Percentiles rank a stretch among this genome's conserved stretches.
phyloP scores from a whole-genome alignment of 306 rosid genomes.

The Nissolia schottii region DNA sequence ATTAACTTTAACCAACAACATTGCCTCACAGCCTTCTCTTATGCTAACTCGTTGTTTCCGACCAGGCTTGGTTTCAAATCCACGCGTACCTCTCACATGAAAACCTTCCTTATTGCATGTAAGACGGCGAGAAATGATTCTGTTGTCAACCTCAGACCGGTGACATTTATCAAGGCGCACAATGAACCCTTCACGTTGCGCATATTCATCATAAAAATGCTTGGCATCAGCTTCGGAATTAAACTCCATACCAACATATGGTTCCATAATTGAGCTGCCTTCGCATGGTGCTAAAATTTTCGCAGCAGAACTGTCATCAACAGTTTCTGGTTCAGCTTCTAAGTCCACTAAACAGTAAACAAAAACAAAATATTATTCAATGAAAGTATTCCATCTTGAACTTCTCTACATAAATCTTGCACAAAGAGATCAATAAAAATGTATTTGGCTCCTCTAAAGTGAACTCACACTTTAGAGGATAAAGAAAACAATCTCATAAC shows the following conservation, averaged over 20 bases:
- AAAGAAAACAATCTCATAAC: neutral
- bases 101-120: slow-evolving; percentile 44
- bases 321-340: slow-evolving; percentile 11
- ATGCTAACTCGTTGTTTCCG: slow-evolving; percentile 29
- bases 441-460: neutral
- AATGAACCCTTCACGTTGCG: slow-evolving; percentile 26
- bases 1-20: slow-evolving; percentile 36
- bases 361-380: neutral
- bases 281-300: neutral
- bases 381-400: neutral
- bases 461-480: neutral
- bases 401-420: neutral
- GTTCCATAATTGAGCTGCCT: slow-evolving; percentile 19
- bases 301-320: slow-evolving; percentile 17
- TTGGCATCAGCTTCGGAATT: slow-evolving; percentile 37
- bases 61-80: slow-evolving; percentile 6
- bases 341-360: slow-evolving; percentile 26
- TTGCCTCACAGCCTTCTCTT: slow-evolving; percentile 47
- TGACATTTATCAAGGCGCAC: slow-evolving; percentile 39
- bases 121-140: slow-evolving; percentile 33
- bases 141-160: slow-evolving; percentile 35
- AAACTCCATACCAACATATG: slow-evolving; percentile 39
- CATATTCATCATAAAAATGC: slow-evolving; percentile 29
- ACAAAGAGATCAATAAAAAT: neutral
- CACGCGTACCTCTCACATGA: slow-evolving; percentile 27